Base-by-base conservation (phyloP, 495 filamentous ascomycete genomes). In the Penicillium cosmopolitanum region DNA sequence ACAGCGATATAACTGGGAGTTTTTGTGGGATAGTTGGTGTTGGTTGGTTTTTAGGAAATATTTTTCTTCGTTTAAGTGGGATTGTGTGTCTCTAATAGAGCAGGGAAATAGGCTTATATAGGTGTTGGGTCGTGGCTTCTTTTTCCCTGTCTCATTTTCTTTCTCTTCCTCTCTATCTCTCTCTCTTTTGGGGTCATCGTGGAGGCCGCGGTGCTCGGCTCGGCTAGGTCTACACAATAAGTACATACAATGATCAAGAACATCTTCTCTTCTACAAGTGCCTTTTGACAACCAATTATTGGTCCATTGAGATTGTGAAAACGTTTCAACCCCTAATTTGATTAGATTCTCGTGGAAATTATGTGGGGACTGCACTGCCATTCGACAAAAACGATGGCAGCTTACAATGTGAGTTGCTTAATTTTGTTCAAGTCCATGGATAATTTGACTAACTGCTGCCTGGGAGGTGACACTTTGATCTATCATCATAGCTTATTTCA, bases 21-120 rank as follows among this genome's bases (percentile, higher is more conserved):
- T 54, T 54, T 38, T 40, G 35, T 42, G 34, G 50, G 16, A 53
- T 51, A 28, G 25, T 50, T 15, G 35, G 35, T 44, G 18, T 61
- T 47, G 21, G 34, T 43, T 46, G 12, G 10, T 43, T 1, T 46
- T 6, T 11, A 11, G 10, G 7, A n/a, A 4, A 19, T 46, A 31
- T 9, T 31, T 31, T 48, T 48, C 11, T 13, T 10, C 23, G 9
- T 28, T 23, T 9, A 28, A 9, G 46, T 44, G 18, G 46, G 18
- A 25, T 25, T 11, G 10, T 28, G 5, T 8, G 21, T 28, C 46
- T 48, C 9, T n/a, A 16, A 23, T 48, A 48, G 21, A 48, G 46
- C 21, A 9, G 23, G 10, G 21, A 28, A n/a, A 10, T 12, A 31
- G 23, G 19, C 28, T 25, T 9, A 48, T 28, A 25, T 48, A 3